A percentile compares a stretch with the other conserved stretches of the same genome.
Evolutionary conservation across 2,329 filamentous ascomycete genomes (phyloP).

Genomic region (Aureobasidium melanogenum): DNA sequence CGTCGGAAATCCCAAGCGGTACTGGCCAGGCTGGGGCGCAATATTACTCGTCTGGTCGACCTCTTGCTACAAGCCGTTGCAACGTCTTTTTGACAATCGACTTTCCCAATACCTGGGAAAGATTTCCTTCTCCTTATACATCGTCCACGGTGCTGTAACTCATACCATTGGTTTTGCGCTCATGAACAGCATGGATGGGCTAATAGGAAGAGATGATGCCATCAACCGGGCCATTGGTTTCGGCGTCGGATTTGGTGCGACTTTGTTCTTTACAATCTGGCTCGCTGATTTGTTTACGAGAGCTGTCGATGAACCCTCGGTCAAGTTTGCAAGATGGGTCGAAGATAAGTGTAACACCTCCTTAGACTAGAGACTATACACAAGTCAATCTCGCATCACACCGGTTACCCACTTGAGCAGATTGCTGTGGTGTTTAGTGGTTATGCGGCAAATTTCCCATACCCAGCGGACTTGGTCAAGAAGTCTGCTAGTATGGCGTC

Average conservation of each 20-base stretch:
- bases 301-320: conserved; percentile 41
- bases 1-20: neutral
- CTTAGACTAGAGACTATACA: neutral
- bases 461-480: too few species aligned
- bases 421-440: too few species aligned
- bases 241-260: conserved; percentile 47
- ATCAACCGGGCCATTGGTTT: conserved; percentile 31
- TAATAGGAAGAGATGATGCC: neutral
- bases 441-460: too few species aligned
- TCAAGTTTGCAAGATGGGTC: conserved; percentile 49
- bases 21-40: conserved; percentile 4
- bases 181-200: conserved; percentile 31
- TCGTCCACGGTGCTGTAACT: conserved; percentile 50
- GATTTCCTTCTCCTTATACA: conserved; percentile 53
- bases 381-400: too few species aligned
- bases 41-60: neutral
- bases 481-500: too few species aligned
- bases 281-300: conserved; percentile 50
- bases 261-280: conserved; percentile 43
- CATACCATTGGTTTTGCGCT: conserved; percentile 37
- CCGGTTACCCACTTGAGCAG: too few species aligned
- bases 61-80: conserved; percentile 22
- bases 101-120: conserved; percentile 50
- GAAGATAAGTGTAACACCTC: conserved; percentile 26
- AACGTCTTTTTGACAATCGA: conserved; percentile 42